A percentile compares a stretch with the other conserved stretches of the same genome.
phyloP scores from a whole-genome alignment of 1,284 basidiomycete genomes.

The Schizophyllum commune region DNA sequence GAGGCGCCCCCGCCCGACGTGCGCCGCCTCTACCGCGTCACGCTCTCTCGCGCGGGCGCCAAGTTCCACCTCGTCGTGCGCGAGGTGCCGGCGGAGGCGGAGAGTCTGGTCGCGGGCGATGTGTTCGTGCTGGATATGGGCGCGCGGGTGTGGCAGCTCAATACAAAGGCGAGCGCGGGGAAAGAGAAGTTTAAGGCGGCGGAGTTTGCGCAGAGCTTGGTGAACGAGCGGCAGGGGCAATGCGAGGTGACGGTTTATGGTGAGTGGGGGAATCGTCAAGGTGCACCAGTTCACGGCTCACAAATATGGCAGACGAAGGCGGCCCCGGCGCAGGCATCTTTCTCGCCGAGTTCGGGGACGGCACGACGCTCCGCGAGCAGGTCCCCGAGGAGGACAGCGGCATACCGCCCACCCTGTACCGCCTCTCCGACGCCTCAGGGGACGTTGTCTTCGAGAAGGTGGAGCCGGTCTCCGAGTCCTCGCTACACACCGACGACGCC shows the following conservation, averaged over 20 bases:
- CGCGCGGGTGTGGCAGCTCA: conserved; percentile 41
- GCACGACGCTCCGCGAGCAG: conserved; percentile 9
- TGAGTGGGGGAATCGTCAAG: conserved; percentile 16
- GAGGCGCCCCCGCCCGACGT: conserved; percentile 34
- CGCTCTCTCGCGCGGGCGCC: conserved; percentile 17
- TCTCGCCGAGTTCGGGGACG: conserved; percentile 35
- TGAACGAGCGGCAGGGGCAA: conserved; percentile 31
- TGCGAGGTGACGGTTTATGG: conserved; percentile 46
- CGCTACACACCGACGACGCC: conserved; percentile 38
- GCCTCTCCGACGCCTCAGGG: conserved; percentile 40
- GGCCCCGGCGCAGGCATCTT: conserved; percentile 37
- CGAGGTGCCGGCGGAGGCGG: conserved; percentile 36
- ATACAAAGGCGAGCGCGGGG: conserved; percentile 42
- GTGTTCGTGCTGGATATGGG: conserved; percentile 56
- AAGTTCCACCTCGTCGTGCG: conserved; percentile 36
- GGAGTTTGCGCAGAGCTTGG: conserved; percentile 46
- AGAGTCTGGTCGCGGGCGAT: conserved; percentile 43
- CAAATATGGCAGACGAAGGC: conserved; percentile 37
- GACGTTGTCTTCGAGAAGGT: conserved; percentile 30
- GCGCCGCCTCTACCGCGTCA: conserved; percentile 41
- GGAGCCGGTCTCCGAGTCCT: conserved; percentile 20
- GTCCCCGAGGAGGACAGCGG: conserved; percentile 2
- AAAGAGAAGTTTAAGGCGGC: conserved; percentile 53
- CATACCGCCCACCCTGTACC: conserved; percentile 29
- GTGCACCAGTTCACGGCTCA: neutral